phyloP scores from a whole-genome alignment of 2,329 filamentous ascomycete species.

The Penicillium sp. region DNA sequence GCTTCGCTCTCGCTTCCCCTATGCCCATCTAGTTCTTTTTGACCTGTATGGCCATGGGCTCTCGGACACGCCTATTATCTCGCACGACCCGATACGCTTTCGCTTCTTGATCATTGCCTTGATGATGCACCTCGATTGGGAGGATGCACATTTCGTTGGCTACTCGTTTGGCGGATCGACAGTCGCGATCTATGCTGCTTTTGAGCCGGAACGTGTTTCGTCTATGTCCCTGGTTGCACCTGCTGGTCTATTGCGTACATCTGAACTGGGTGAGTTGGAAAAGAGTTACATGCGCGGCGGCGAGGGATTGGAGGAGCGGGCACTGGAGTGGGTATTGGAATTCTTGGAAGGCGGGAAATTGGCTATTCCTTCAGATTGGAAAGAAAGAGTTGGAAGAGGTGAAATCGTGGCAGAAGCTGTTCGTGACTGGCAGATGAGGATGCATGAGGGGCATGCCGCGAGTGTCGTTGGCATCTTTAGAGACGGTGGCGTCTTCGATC shows the following conservation, averaged over 20 bases:
- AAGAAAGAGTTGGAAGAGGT: slow-evolving; percentile 44
- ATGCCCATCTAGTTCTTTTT: slow-evolving; percentile 48
- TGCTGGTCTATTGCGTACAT: slow-evolving; percentile 46
- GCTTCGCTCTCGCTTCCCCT: slow-evolving; percentile 42
- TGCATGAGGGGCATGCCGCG: slow-evolving; percentile 52
- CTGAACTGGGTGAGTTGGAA: slow-evolving; percentile 30
- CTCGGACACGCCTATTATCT: slow-evolving; percentile 50
- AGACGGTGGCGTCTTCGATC: slow-evolving; percentile 51
- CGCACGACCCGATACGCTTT: slow-evolving; percentile 51
- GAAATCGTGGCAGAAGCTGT: slow-evolving; percentile 55
- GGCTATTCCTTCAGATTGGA: slow-evolving; percentile 51
- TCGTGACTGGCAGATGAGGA: slow-evolving; percentile 52
- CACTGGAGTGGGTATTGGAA: slow-evolving; percentile 42
- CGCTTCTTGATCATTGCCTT: slow-evolving; percentile 47
- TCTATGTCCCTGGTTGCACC: slow-evolving; percentile 53
- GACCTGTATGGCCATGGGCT: slow-evolving; percentile 62
- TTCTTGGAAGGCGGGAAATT: slow-evolving; percentile 52
- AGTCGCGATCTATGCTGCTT: slow-evolving; percentile 44
- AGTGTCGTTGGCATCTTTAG: slow-evolving; percentile 54
- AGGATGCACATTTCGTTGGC: slow-evolving; percentile 50
- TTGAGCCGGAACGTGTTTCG: slow-evolving; percentile 32
- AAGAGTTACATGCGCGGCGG: slow-evolving; percentile 28
- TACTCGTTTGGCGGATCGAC: slow-evolving; percentile 56
- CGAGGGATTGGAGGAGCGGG: slow-evolving; percentile 34
- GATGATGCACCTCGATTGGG: slow-evolving; percentile 49